Evolutionary conservation across 768 basidiomycete genomes (phyloP), one percentile per base, ranked within the genome.

Genomic region (Russula sp.): DNA sequence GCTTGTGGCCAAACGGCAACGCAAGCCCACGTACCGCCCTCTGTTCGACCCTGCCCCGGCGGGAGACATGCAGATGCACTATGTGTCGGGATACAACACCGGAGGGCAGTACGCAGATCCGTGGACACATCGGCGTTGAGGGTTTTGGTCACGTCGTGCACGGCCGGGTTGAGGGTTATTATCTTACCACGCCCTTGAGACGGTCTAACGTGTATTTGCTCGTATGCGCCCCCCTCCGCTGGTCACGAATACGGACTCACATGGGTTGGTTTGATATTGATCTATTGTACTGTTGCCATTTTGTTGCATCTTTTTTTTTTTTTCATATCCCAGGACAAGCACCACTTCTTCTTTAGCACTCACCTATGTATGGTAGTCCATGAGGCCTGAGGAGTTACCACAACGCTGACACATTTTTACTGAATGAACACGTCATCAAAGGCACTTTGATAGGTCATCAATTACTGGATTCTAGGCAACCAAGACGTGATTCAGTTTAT

Each of bases 31-130:
- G 16, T 63, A 63, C 46, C 61, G 58, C 9, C 38, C 58, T 8
- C 39, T 63, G 42, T 9, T 43, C 20, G 58, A 48, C 0, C 61
- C 61, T 9, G 61, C 61, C 2, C 61, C 61, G 0, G 39, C 10
- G 29, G 56, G 56, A 29, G 46, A 41, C 39, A 49, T 63, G 61
- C 58, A 41, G 7, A 54, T 63, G 61, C 32, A 63, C 2, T 25
- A 52, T 34, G 61, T 63, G 52, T 3, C 57, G 1, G 61, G 61
- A 14, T 63, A 63, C 51, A 41, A 52, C 34, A 0, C 51, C 0
- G 43, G 42, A 22, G 36, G 25, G 7, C 45, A 16, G 1, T 58
- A 58, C 25, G 20, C 61, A 4, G 61, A 63, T 32, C 61, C 61
- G 18, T 63, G 51, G 51, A 29, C 25, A 11, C 3, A 34, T 35